phyloP scores from a whole-genome alignment of 129 eudicot genomes.

The Centaurea solstitialis region DNA sequence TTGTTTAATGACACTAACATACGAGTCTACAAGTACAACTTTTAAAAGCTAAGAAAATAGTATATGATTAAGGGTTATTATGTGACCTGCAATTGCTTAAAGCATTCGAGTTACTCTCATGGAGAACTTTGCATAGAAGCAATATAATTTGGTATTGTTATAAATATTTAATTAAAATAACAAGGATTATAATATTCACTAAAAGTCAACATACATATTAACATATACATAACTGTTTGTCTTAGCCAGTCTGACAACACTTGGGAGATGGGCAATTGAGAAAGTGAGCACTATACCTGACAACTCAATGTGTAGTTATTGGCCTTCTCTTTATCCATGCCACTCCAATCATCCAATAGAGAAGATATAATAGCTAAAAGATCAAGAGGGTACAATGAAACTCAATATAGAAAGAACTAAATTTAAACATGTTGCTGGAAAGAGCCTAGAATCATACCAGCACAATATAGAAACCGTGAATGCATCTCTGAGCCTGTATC shows the following conservation, averaged over 20 bases:
- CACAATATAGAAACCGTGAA: constrained; percentile 89
- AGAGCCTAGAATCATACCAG: constrained; percentile 52
- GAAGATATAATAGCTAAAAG: constrained; percentile 83
- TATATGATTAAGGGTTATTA: too few relatives aligned
- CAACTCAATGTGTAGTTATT: constrained; percentile 76
- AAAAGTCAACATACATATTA: too few relatives aligned
- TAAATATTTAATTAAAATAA: too few relatives aligned
- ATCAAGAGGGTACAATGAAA: constrained; percentile 14
- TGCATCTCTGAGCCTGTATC: constrained; percentile 90
- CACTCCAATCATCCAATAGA: constrained; percentile 90
- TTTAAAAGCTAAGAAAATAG: too few relatives aligned
- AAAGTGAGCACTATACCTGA: constrained; percentile 55
- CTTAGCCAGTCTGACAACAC: constrained; percentile 83
- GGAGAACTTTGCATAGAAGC: too few relatives aligned
- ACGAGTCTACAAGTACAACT: too few relatives aligned
- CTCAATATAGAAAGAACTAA: constrained; percentile 15
- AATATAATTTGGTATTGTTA: too few relatives aligned
- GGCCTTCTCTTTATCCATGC: constrained; percentile 84
- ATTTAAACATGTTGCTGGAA: background rate
- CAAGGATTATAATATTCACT: too few relatives aligned
- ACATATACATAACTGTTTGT: too few relatives aligned
- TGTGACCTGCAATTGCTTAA: too few relatives aligned
- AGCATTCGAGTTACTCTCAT: too few relatives aligned
- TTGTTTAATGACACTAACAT: too few relatives aligned
- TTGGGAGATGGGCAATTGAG: background rate